Conservation (phyloP, 306 rosid genomes). For the Rosa chinensis region DNA sequence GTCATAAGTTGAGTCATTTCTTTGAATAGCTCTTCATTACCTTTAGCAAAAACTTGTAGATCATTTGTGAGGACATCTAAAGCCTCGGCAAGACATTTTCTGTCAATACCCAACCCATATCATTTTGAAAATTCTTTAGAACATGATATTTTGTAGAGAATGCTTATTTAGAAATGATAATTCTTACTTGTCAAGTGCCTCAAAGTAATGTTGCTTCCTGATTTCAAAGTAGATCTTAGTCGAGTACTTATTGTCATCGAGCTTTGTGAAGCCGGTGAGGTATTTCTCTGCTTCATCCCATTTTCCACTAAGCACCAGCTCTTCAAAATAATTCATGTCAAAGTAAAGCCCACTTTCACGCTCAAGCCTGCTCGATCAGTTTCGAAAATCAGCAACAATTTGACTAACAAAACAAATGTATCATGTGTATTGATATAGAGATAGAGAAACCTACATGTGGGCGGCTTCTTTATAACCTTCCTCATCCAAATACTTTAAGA, state of each 20-base stretch:
- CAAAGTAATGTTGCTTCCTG: conserved; percentile 42
- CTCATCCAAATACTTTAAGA: too few species aligned
- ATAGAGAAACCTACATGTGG: background rate
- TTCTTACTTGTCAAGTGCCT: conserved; percentile 47
- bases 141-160: background rate
- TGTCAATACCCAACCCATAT: background rate
- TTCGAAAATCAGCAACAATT: background rate
- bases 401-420: background rate
- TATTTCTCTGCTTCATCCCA: conserved; percentile 48
- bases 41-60: conserved; percentile 59
- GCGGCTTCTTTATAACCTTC: too few species aligned
- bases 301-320: conserved; percentile 32
- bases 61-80: conserved; percentile 69
- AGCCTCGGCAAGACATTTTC: conserved; percentile 60
- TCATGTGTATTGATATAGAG: background rate
- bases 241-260: conserved; percentile 19
- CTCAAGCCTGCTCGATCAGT: conserved; percentile 36
- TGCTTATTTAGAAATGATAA: background rate
- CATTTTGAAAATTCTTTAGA: background rate
- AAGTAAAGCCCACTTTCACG: conserved; percentile 50
- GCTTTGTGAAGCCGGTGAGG: conserved; percentile 31
- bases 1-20: conserved; percentile 69
- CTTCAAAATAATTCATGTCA: conserved; percentile 39
- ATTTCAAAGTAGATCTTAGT: conserved; percentile 39
- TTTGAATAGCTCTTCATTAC: conserved; percentile 75